phyloP scores from a whole-genome alignment of 441 rosid species.

The Macaranga tanarius region DNA sequence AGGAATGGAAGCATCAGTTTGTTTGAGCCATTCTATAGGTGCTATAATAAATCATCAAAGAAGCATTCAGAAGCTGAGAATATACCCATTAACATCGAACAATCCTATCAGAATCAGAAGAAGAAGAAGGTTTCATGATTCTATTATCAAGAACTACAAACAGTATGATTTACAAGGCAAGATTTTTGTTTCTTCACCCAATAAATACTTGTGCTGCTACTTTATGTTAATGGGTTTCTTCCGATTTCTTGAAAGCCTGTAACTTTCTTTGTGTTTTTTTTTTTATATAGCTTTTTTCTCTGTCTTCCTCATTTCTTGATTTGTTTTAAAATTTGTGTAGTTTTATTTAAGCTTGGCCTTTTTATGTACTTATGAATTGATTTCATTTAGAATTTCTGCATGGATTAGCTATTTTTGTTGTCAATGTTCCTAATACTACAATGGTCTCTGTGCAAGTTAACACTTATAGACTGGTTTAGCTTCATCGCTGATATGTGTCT shows the following conservation, averaged over 20 bases:
- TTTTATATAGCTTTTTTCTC: no score
- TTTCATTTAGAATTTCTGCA: neutral
- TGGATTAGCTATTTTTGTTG: neutral
- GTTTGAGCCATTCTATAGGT: slow-evolving; percentile 23
- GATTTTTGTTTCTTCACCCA: neutral
- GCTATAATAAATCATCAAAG: slow-evolving; percentile 13
- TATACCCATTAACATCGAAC: slow-evolving; percentile 4
- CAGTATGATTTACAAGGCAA: slow-evolving; percentile 63
- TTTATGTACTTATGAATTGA: neutral
- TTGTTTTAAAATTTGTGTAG: no score
- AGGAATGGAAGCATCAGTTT: slow-evolving; percentile 37
- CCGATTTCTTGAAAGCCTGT: no score
- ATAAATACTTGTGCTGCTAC: neutral
- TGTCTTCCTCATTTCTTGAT: no score
- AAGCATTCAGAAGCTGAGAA: neutral
- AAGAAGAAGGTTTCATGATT: slow-evolving; percentile 23
- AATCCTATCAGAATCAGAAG: slow-evolving; percentile 18
- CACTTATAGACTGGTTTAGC: neutral
- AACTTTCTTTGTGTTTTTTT: no score
- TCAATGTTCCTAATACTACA: neutral
- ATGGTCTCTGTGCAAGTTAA: neutral
- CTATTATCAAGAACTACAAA: slow-evolving; percentile 34
- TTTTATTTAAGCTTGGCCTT: no score
- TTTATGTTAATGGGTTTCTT: slow-evolving; percentile 3
- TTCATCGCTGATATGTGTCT: neutral